phyloP scores from a whole-genome alignment of 805 yeast genomes.

The Candida manassasensis region DNA sequence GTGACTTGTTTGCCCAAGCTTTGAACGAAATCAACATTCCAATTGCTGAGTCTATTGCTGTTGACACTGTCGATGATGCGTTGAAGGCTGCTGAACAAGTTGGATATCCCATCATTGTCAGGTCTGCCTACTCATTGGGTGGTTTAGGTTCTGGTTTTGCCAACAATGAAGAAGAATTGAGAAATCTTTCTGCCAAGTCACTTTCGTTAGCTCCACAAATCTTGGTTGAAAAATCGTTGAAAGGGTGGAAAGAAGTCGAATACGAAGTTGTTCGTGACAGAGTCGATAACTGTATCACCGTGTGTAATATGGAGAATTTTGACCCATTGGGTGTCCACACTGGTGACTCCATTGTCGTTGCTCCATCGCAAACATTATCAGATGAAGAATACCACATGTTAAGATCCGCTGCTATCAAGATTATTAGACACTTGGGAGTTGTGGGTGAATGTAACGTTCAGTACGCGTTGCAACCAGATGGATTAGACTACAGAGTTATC shows the following conservation, averaged over 20 bases:
- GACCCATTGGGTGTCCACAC: constrained; percentile 98
- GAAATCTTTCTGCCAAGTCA: constrained; percentile 84
- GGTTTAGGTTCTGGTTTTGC: constrained; percentile 99
- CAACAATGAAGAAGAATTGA: constrained; percentile 71
- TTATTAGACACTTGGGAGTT: constrained; percentile 95
- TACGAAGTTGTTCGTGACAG: constrained; percentile 97
- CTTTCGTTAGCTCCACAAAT: constrained; percentile 90
- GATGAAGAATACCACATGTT: constrained; percentile 98
- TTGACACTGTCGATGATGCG: constrained; percentile 89
- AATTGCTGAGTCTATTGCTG: constrained; percentile 95
- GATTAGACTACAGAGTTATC: constrained; percentile 91
- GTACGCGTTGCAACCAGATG: constrained; percentile 93
- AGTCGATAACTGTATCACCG: constrained; percentile 95
- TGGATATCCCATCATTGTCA: constrained; percentile 94
- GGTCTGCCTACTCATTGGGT: constrained; percentile 96
- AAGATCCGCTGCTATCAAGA: constrained; percentile 94
- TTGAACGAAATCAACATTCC: constrained; percentile 93
- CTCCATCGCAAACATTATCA: constrained; percentile 95
- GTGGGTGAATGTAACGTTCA: constrained; percentile 99
- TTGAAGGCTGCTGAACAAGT: constrained; percentile 80
- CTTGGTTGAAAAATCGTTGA: constrained; percentile 90
- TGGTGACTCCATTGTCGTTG: constrained; percentile 98
- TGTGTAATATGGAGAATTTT: constrained; percentile 98
- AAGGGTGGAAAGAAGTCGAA: constrained; percentile 99
- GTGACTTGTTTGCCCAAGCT: constrained; percentile 94